Evolutionary conservation across 2,329 filamentous ascomycete species (phyloP).

Genomic region (Cordyceps sp.): DNA sequence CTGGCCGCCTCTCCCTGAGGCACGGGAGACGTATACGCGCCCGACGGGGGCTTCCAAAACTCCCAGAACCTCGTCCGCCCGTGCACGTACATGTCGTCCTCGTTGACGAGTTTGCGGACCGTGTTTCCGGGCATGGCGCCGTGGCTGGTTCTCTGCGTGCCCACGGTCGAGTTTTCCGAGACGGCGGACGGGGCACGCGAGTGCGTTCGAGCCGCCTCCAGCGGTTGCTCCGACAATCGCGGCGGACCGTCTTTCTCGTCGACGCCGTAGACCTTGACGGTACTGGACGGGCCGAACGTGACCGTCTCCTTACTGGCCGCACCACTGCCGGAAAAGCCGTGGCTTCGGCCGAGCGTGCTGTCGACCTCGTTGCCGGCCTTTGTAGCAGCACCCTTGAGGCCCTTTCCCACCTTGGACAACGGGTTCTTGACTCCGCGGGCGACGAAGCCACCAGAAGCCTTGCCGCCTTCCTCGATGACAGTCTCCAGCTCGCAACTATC

Average conservation of each 20-base stretch:
- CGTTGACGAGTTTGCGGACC: slow-evolving; percentile 30
- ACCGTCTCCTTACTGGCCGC: background rate
- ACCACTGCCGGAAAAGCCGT: slow-evolving; percentile 30
- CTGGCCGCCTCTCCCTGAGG: slow-evolving; percentile 35
- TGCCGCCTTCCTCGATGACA: slow-evolving; percentile 7
- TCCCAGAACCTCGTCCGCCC: slow-evolving; percentile 38
- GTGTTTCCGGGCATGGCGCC: slow-evolving; percentile 25
- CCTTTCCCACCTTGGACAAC: slow-evolving; percentile 30
- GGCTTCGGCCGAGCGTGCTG: slow-evolving; percentile 33
- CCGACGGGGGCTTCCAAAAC: slow-evolving; percentile 47
- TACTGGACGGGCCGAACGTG: background rate
- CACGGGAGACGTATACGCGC: slow-evolving; percentile 43
- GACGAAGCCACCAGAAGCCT: slow-evolving; percentile 10
- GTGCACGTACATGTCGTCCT: slow-evolving; percentile 30
- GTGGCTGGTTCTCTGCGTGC: slow-evolving; percentile 2
- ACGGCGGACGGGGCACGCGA: slow-evolving; percentile 18
- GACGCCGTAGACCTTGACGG: background rate
- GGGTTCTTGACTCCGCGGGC: slow-evolving; percentile 17
- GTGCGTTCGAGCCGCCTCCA: slow-evolving; percentile 17
- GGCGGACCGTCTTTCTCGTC: slow-evolving; percentile 6
- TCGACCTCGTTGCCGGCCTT: slow-evolving; percentile 34
- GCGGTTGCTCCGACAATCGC: slow-evolving; percentile 9
- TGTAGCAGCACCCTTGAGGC: slow-evolving; percentile 25
- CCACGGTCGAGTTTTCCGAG: slow-evolving; percentile 21
- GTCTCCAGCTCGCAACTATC: background rate